Base-by-base conservation (phyloP, 1,284 basidiomycete genomes). In the Cutaneotrichosporon sp. region DNA sequence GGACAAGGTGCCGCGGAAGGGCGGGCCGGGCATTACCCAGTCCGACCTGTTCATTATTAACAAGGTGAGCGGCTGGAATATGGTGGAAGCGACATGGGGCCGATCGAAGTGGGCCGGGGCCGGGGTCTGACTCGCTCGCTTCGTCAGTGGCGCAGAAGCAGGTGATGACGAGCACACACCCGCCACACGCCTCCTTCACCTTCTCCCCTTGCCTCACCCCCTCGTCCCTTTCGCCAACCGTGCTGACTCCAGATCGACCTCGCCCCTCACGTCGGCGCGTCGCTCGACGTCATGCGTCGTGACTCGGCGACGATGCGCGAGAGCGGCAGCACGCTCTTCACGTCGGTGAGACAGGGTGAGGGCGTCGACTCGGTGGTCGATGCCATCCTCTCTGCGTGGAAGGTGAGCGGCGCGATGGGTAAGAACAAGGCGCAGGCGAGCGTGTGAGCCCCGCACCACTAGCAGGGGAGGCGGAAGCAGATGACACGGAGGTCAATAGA, bases 1-100 rank as follows among this genome's bases (percentile, higher is more conserved):
- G 0, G 97, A 99, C 81, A 99, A 99, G 81, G 95, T 99, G 66
- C 95, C 95, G 11, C 84, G 95, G 33, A 99, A 99, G 82, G 95
- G 97, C 7, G 95, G 95, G 1, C 95, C 95, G 2, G 95, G 95
- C 14, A 95, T 97, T 69, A 93, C 92, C 0, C 80, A 83, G 67
- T 95, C 92, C 2, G 95, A 99, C 81, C 83, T 99, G 34, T 82
- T 99, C 54, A 87, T 99, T 27, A 87, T 99, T 72, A 99, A 99
- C 84, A 97, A 97, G 84, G 92, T 89, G 51, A 63, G 80, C 64
- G 22, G 27, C 38, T 13, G 24, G 34, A 7, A 1, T 29, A 27
- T 43, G 36, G 49, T 46, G 31, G 34, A 38, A 47, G 54, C 45
- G 24, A 22, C 29, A 18, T 6, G 18, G 38, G 9, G 38, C 38